Conservation (phyloP, 2,329 filamentous ascomycete genomes). For the Ceratocystis cubensis region DNA sequence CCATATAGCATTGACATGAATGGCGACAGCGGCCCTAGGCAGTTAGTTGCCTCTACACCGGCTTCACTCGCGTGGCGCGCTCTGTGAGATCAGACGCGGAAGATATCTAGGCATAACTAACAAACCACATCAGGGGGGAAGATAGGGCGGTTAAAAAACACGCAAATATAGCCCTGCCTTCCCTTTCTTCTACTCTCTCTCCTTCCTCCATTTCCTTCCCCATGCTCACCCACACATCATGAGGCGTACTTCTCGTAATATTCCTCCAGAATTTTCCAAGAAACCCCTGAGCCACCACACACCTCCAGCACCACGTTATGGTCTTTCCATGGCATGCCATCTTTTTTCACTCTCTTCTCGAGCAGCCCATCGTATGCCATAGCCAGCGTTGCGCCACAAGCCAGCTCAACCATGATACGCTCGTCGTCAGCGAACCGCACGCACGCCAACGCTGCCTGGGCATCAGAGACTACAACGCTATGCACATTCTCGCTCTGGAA, state of each 20-base stretch:
- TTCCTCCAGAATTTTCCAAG: conserved; percentile 45
- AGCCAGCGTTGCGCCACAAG: conserved; percentile 72
- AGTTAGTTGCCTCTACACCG: not conserved
- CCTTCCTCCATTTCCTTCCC: not conserved
- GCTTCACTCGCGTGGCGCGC: conserved; percentile 1
- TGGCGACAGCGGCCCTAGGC: not conserved
- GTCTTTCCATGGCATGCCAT: conserved; percentile 45
- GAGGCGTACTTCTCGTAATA: conserved; percentile 40
- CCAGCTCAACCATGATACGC: conserved; percentile 65
- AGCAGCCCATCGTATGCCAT: conserved; percentile 43
- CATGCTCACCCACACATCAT: not conserved
- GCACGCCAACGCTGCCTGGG: conserved; percentile 66
- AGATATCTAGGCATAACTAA: conserved; percentile 9
- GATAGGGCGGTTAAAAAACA: not conserved
- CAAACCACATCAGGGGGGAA: not conserved
- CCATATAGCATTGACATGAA: not conserved
- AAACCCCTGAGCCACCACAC: conserved; percentile 65
- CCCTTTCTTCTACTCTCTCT: not conserved
- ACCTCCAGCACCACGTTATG: conserved; percentile 73
- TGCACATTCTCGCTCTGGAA: conserved; percentile 30
- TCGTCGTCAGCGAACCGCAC: conserved; percentile 72
- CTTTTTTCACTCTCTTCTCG: conserved; percentile 46
- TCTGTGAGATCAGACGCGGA: conserved; percentile 5
- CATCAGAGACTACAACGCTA: conserved; percentile 33
- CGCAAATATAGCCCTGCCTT: not conserved